A percentile compares a stretch with the other conserved stretches of the same genome.
Conservation (phyloP, 495 filamentous ascomycete genomes). For the Trichocladium antarcticum region DNA sequence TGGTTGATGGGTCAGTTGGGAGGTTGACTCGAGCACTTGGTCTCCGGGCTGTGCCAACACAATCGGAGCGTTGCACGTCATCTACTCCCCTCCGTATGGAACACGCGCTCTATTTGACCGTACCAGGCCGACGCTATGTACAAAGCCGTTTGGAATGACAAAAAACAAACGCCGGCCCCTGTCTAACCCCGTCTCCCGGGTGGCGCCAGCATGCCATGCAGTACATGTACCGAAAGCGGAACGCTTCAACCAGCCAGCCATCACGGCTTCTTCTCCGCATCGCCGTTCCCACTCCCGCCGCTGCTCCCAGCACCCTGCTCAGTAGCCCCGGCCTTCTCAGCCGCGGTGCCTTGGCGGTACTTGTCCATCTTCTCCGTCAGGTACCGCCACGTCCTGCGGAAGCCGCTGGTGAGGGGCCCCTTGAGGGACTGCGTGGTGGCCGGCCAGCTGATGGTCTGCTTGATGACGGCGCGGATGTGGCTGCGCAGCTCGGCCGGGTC, state of each 20-base stretch:
- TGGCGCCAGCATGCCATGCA: slow-evolving; percentile 14
- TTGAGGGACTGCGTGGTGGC: slow-evolving; percentile 77
- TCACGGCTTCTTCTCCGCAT: slow-evolving; percentile 6
- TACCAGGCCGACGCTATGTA: background rate
- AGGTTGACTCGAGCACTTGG: no score
- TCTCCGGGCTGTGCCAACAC: no score
- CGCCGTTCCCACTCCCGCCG: background rate
- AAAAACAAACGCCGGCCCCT: slow-evolving; percentile 6
- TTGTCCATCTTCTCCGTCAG: slow-evolving; percentile 74
- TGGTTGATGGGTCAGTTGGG: no score
- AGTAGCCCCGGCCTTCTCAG: slow-evolving; percentile 10
- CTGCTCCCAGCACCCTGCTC: background rate
- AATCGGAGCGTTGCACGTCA: no score
- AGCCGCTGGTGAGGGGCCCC: slow-evolving; percentile 63
- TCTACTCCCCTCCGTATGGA: no score
- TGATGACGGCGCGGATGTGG: slow-evolving; percentile 62
- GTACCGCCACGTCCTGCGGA: slow-evolving; percentile 59
- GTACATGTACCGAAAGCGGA: slow-evolving; percentile 12
- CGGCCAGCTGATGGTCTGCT: slow-evolving; percentile 82
- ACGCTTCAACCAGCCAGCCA: background rate
- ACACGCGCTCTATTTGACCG: background rate
- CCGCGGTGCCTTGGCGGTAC: slow-evolving; percentile 38
- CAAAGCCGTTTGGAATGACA: background rate
- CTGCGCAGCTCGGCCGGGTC: slow-evolving; percentile 51
- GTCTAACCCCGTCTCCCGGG: slow-evolving; percentile 6